These are phyloP conservation scores for Hygrocybe coccinea DNA, from an alignment of 768 basidiomycete genomes.

Conservation along the genomic window DNA sequence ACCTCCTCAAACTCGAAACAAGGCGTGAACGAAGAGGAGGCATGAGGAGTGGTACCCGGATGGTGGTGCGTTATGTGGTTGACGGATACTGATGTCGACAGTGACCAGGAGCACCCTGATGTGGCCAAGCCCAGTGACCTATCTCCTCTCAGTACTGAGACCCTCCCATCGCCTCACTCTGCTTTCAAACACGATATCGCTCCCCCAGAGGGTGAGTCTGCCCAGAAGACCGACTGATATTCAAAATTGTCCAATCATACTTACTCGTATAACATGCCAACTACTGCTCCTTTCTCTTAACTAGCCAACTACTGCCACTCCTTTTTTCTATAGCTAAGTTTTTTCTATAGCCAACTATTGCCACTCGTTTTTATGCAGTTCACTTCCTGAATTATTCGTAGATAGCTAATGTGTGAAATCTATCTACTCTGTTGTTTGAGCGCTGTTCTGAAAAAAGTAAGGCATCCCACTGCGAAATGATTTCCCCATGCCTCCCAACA, in stretches of 20 bases:
- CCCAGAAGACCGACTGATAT: too few relatives aligned
- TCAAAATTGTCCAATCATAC: background rate
- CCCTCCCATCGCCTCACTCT: background rate
- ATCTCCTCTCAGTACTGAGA: background rate
- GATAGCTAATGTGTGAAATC: constrained; percentile 28
- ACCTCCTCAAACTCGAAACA: background rate
- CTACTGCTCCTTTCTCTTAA: background rate
- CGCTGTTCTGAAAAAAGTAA: constrained; percentile 37
- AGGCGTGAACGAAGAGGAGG: background rate
- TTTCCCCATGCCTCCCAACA: constrained; percentile 22
- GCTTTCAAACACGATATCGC: background rate
- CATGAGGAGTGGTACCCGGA: background rate
- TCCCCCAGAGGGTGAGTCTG: too few relatives aligned
- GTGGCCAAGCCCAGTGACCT: background rate
- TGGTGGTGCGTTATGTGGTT: background rate
- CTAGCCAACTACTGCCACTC: background rate
- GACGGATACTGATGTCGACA: background rate
- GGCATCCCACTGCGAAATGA: constrained; percentile 35
- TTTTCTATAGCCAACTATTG: too few relatives aligned
- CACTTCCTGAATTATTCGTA: constrained; percentile 11
- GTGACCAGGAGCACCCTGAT: background rate
- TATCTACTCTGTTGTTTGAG: constrained; percentile 30
- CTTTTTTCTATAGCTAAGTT: constrained; percentile 1
- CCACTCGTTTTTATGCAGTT: too few relatives aligned
- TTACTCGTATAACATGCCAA: background rate